Conservation (phyloP, 306 rosid genomes). For the Castanea mollissima region DNA sequence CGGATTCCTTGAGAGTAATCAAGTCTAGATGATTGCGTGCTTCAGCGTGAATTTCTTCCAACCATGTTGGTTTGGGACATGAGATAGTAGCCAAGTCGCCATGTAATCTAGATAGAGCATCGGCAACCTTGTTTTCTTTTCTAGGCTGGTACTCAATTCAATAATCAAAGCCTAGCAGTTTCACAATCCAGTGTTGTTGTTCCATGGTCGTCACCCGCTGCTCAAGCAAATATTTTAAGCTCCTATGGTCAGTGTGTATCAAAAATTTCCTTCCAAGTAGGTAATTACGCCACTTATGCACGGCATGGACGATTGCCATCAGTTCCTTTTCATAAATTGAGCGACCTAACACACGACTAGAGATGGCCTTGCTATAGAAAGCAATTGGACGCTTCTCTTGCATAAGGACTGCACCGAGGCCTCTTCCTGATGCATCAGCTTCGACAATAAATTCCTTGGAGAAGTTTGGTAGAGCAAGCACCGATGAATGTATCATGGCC, state of each 20-base stretch:
- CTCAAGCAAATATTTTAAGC: background rate
- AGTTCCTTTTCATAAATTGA: no score
- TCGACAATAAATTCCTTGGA: no score
- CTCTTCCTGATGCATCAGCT: rapidly evolving
- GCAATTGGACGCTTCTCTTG: no score
- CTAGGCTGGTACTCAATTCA: background rate
- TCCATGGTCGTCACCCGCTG: background rate
- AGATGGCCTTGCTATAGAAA: no score
- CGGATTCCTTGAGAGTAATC: no score
- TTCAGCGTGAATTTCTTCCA: background rate
- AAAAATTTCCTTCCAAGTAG: background rate
- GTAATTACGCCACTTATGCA: background rate
- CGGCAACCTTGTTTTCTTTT: background rate
- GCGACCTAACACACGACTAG: no score
- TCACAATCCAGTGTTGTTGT: background rate
- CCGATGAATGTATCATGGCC: no score
- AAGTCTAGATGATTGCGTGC: background rate
- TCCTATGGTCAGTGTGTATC: background rate
- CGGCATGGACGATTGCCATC: no score
- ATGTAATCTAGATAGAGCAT: background rate
- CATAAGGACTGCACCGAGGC: no score
- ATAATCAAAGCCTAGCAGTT: background rate
- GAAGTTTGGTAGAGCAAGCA: no score
- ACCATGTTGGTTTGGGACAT: background rate
- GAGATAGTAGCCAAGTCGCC: background rate